A percentile compares a stretch with the other conserved stretches of the same genome.
phyloP scores from a whole-genome alignment of 1,139 yeast species.

The Debaryomyces sp. region DNA sequence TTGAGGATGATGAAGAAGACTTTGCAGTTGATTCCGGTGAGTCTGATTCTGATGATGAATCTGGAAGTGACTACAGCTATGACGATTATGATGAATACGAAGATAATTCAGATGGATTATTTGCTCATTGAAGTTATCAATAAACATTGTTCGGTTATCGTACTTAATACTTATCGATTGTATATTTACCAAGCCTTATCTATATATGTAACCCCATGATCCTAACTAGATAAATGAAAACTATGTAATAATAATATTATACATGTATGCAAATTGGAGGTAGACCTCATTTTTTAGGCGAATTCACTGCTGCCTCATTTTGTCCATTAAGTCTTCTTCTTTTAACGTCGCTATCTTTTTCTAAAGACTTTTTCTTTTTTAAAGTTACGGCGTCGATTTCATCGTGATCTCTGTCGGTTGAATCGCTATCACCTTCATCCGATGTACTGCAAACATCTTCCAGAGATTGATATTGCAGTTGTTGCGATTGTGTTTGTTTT shows the following conservation, averaged over 20 bases:
- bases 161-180: neutral
- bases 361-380: constrained; percentile 8
- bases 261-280: neutral
- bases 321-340: constrained; percentile 7
- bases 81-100: constrained; percentile 44
- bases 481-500: neutral
- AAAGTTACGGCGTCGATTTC: constrained; percentile 7
- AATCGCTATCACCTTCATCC: constrained; percentile 16
- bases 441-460: constrained; percentile 15
- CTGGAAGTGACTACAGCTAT: constrained; percentile 28
- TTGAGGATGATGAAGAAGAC: constrained; percentile 27
- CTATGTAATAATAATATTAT: constrained; percentile 3
- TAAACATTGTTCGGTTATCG: constrained; percentile 7
- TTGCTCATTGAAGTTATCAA: constrained; percentile 31
- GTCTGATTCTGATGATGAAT: constrained; percentile 25
- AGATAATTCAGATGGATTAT: constrained; percentile 52
- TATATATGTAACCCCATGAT: constrained; percentile 3
- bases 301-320: neutral
- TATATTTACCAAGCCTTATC: constrained; percentile 4
- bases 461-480: constrained; percentile 7
- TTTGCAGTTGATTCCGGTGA: constrained; percentile 24
- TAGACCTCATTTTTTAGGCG: neutral
- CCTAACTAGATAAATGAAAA: constrained; percentile 2
- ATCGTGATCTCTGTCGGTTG: constrained; percentile 11
- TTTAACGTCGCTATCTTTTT: constrained; percentile 7